Percentiles rank a stretch among this genome's conserved stretches.
phyloP scores from a whole-genome alignment of 1,139 yeast genomes.

The Blastobotrys arbuscula region DNA sequence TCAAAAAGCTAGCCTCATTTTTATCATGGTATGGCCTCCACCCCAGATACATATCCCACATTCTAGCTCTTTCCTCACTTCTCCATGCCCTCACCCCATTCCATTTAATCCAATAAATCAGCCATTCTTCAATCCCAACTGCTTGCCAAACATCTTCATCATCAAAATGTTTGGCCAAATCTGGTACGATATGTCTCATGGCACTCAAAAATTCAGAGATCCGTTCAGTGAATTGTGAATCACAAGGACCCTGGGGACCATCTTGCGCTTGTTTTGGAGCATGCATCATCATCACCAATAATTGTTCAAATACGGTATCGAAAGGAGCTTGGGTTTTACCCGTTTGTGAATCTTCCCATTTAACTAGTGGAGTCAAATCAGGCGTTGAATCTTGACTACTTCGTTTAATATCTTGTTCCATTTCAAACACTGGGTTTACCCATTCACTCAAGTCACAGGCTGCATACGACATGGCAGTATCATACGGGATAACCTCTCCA shows the following conservation, averaged over 20 bases:
- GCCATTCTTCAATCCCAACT: constrained; percentile 75
- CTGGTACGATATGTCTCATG: constrained; percentile 64
- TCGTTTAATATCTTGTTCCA: constrained; percentile 12
- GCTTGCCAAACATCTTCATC: constrained; percentile 73
- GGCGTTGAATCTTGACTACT: constrained; percentile 16
- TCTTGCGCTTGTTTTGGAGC: constrained; percentile 41
- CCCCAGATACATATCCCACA: constrained; percentile 84
- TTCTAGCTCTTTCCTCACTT: constrained; percentile 71
- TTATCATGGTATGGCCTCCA: constrained; percentile 44
- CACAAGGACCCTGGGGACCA: constrained; percentile 29
- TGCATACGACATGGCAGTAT: constrained; percentile 78
- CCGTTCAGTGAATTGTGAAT: constrained; percentile 49
- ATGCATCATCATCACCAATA: constrained; percentile 70
- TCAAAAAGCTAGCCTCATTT: constrained; percentile 23
- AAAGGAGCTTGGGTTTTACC: constrained; percentile 12
- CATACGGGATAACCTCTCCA: constrained; percentile 74
- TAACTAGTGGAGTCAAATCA: constrained; percentile 20
- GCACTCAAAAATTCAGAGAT: constrained; percentile 67
- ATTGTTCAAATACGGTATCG: constrained; percentile 55
- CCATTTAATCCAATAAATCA: constrained; percentile 92
- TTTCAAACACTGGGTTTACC: constrained; percentile 55
- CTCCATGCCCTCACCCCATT: constrained; percentile 89
- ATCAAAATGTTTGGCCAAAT: constrained; percentile 65
- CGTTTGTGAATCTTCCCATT: constrained; percentile 8
- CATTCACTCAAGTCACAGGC: constrained; percentile 87